Base-by-base conservation (phyloP, 331 rosid genomes). In the Arachis monticola region DNA sequence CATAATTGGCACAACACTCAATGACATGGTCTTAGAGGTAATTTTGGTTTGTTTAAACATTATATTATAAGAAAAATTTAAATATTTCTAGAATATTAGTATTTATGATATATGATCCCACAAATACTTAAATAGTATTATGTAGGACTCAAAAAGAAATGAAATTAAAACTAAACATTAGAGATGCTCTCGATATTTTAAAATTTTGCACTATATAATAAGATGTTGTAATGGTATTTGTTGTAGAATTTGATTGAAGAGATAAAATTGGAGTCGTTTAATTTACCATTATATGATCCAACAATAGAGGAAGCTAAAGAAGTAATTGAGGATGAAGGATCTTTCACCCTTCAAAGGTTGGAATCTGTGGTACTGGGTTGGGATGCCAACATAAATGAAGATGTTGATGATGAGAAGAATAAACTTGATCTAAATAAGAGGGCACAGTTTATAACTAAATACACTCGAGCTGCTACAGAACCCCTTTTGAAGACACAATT, bases 291-390 rank as follows among this genome's bases (percentile, higher is more conserved):
- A 0, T 76, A 84, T 44, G 30, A 11, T 8, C 79, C 90, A 1
- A 80, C 71, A 0, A 30, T 72, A 2, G 58, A 78, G 10, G 90
- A 86, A 69, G 79, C 76, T 0, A 74, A 38, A 17, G 40, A 40
- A 32, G 73, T 80, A 60, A 82, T 86, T 60, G 64, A 79, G 47
- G 80, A 64, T 8, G 85, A 88, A 82, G 86, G 87, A 4, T 81
- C 83, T 2, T 85, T 84, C 53, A 50, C 10, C 9, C 7, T 86
- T 14, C 70, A 79, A 7, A 73, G 59, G 58, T 45, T 81, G 3
- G 64, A 83, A 5, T 27, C 11, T 4, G 57, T 73, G 32, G 53
- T 10, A 13, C 4, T 51, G 11, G 73, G 56, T 32, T 72, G 81
- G 84, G 81, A 12, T 72, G 7, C 52, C 3, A 50, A 73, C 22